phyloP scores from a whole-genome alignment of 2,329 filamentous ascomycete genomes.

The Colletotrichum nymphaeae region DNA sequence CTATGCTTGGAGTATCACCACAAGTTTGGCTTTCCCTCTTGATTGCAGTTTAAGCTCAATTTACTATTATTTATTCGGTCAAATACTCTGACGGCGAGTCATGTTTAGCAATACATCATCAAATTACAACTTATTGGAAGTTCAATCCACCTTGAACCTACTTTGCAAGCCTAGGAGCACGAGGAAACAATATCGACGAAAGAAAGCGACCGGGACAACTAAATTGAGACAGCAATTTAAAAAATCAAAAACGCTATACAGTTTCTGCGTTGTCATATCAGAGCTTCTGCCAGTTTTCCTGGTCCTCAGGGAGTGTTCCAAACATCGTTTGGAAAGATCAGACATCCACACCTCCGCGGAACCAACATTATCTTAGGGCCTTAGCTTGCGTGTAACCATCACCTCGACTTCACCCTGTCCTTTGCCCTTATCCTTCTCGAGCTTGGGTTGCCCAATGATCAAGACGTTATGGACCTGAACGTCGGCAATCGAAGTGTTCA shows the following conservation, averaged over 20 bases:
- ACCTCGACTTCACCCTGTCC: slow-evolving; percentile 28
- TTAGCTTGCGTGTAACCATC: slow-evolving; percentile 22
- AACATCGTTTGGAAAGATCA: background rate
- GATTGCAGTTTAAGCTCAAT: background rate
- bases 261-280: background rate
- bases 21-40: background rate
- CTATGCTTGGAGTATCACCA: background rate
- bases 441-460: slow-evolving; percentile 29
- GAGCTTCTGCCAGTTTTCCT: background rate
- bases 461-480: slow-evolving; percentile 7
- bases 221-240: background rate
- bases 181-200: background rate
- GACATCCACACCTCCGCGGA: background rate
- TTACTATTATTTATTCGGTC: background rate
- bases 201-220: background rate
- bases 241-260: background rate
- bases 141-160: background rate
- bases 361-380: background rate
- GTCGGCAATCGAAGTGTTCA: slow-evolving; percentile 32
- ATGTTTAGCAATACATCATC: background rate
- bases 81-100: background rate
- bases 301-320: background rate
- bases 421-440: slow-evolving; percentile 13
- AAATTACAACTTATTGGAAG: background rate
- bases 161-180: background rate